These are phyloP conservation scores for Colletotrichum sp. DNA, from an alignment of 2,329 filamentous ascomycete genomes.

Conservation along the genomic window DNA sequence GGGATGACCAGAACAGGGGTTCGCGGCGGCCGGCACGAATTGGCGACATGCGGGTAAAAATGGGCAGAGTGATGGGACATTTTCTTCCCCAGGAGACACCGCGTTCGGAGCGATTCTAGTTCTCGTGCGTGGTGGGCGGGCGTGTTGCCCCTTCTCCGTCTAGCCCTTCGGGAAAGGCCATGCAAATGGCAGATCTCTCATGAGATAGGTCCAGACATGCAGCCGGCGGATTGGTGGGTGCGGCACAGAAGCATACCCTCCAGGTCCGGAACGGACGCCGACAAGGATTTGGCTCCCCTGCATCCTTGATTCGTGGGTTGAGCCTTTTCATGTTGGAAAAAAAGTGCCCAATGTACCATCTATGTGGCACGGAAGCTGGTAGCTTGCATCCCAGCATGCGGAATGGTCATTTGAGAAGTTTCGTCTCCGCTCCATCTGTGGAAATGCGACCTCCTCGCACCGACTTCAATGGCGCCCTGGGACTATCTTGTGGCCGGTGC, in stretches of 20 bases:
- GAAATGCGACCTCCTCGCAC: neutral
- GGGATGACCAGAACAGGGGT: slow-evolving; percentile 21
- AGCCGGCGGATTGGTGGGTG: neutral
- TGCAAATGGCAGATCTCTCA: neutral
- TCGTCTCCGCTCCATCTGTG: slow-evolving; percentile 7
- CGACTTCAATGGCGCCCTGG: neutral
- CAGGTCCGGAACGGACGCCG: neutral
- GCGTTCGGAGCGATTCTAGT: neutral
- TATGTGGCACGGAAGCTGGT: neutral
- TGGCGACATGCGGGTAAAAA: slow-evolving; percentile 24
- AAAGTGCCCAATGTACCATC: neutral
- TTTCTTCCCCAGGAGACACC: neutral
- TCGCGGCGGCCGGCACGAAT: slow-evolving; percentile 9
- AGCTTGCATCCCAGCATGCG: neutral
- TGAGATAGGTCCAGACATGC: neutral
- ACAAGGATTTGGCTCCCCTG: neutral
- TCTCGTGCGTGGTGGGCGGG: neutral
- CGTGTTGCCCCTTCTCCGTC: neutral
- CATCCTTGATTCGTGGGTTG: slow-evolving; percentile 1
- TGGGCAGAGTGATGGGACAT: slow-evolving; percentile 21
- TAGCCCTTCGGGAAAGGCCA: neutral
- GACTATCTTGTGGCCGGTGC: neutral
- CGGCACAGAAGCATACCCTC: slow-evolving; percentile 1
- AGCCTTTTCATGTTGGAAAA: neutral
- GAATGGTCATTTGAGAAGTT: neutral